Conservation (phyloP, 2,329 filamentous ascomycete genomes). For the Magnaporthales sp. region DNA sequence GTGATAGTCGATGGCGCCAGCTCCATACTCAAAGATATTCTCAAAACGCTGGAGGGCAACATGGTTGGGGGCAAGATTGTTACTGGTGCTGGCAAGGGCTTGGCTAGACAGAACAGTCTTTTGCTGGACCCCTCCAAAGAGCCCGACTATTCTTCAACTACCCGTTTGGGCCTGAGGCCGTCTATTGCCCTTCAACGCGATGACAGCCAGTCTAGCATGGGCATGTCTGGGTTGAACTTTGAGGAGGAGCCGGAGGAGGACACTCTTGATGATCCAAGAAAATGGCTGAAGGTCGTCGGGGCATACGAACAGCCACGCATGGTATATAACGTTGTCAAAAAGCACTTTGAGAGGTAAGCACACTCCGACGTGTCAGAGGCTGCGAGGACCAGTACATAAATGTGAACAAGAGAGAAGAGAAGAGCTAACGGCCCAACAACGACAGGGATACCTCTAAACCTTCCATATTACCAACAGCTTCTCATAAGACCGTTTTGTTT, state of each 20-base stretch:
- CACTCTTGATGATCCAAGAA: slow-evolving; percentile 57
- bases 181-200: slow-evolving; percentile 37
- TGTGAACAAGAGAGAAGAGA: background rate
- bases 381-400: background rate
- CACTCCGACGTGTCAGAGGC: background rate
- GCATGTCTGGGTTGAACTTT: slow-evolving; percentile 42
- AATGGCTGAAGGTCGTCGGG: slow-evolving; percentile 75
- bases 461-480: slow-evolving; percentile 65
- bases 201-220: slow-evolving; percentile 59
- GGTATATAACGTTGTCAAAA: slow-evolving; percentile 70
- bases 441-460: slow-evolving; percentile 52
- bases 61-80: slow-evolving; percentile 78
- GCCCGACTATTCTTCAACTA: slow-evolving; percentile 41
- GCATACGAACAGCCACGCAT: slow-evolving; percentile 81
- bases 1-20: slow-evolving; percentile 83
- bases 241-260: slow-evolving; percentile 50
- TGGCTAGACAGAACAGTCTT: slow-evolving; percentile 57
- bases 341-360: slow-evolving; percentile 73
- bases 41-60: slow-evolving; percentile 75
- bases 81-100: slow-evolving; percentile 32
- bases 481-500: slow-evolving; percentile 78
- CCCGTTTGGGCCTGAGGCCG: slow-evolving; percentile 43
- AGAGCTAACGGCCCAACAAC: slow-evolving; percentile 11
- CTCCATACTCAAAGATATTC: slow-evolving; percentile 68
- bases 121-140: slow-evolving; percentile 48